Base-by-base conservation (phyloP, 495 filamentous ascomycete genomes). In the Hypoxylon cercidicola region DNA sequence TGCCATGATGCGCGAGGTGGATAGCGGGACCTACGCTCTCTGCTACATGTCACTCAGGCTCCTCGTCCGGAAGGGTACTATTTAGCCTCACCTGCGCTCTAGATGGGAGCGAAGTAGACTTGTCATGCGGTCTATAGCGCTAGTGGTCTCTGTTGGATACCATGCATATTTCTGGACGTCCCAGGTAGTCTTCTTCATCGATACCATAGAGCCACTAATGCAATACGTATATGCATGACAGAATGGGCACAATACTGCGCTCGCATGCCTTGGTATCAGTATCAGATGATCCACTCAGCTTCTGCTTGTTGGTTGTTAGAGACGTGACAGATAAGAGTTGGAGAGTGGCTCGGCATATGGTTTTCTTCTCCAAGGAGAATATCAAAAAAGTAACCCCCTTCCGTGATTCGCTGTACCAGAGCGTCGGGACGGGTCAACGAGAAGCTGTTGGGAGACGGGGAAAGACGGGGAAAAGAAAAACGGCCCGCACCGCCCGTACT, bases 401-500 rank as follows among this genome's bases (percentile, higher is more conserved):
- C 32, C 11, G 19, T 30, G 32, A 48, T 35, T 61, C 46, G 25
- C 35, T 28, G 10, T 56, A 52, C 58, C 58, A 58, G 34, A 53
- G 7, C 16, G 18, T 54, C 64, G 64, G 58, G 55, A 48, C 55
- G 16, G 20, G 4, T 47, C 10, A 18, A 48, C 41, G 34, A 39
- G 35, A 56, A 43, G 23, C 44, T 48, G 15, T 60, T 51, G 20
- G 44, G 34, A 46, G 28, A 6, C 23, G 11, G 28, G 40, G 25
- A 32, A 32, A 11, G 30, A 32, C 30, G 30, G 30, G 8, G 30
- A 8, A 8, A 23, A 60, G 15, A 53, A 37, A 62, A 37, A 51
- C 65, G 65, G 65, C 60, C 65, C 65, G 65, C 65, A 51, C 60
- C 60, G 60, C 44, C 43, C 48, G 58, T 21, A 64, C 51, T 55